Conservation (phyloP, 2,329 filamentous ascomycete genomes). For the Trichoderma endophyticum region DNA sequence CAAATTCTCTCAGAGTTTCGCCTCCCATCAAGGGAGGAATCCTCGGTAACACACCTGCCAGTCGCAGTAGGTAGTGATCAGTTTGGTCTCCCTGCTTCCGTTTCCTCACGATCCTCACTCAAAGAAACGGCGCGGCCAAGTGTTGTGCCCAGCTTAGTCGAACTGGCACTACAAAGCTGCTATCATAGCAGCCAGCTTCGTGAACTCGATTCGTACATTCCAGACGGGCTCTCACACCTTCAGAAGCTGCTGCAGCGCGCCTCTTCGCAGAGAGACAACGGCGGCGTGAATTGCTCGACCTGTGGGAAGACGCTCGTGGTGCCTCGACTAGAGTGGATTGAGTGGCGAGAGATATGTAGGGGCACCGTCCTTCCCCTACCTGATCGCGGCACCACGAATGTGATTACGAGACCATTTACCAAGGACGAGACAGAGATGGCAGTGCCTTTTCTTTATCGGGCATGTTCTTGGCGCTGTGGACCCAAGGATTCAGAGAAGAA, state of each 20-base stretch:
- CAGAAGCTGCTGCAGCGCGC: constrained; percentile 40
- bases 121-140: constrained; percentile 26
- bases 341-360: constrained; percentile 52
- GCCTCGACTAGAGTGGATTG: constrained; percentile 58
- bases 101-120: constrained; percentile 7
- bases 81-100: background rate
- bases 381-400: background rate
- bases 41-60: constrained; percentile 22
- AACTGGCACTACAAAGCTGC: constrained; percentile 48
- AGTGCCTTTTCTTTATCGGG: constrained; percentile 47
- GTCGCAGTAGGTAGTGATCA: constrained; percentile 20
- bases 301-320: constrained; percentile 50
- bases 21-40: constrained; percentile 25
- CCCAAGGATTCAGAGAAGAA: constrained; percentile 26
- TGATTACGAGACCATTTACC: constrained; percentile 26
- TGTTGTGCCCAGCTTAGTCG: constrained; percentile 49
- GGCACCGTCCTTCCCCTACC: constrained; percentile 17
- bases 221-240: constrained; percentile 41
- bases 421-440: constrained; percentile 34
- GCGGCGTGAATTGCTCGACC: constrained; percentile 50
- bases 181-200: constrained; percentile 41
- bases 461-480: constrained; percentile 50
- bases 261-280: constrained; percentile 42
- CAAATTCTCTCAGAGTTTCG: constrained; percentile 30
- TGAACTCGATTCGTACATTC: constrained; percentile 43